These are phyloP conservation scores for Calonectria pseudoturangicola DNA, from an alignment of 2,329 filamentous ascomycete genomes.

Conservation along the genomic window DNA sequence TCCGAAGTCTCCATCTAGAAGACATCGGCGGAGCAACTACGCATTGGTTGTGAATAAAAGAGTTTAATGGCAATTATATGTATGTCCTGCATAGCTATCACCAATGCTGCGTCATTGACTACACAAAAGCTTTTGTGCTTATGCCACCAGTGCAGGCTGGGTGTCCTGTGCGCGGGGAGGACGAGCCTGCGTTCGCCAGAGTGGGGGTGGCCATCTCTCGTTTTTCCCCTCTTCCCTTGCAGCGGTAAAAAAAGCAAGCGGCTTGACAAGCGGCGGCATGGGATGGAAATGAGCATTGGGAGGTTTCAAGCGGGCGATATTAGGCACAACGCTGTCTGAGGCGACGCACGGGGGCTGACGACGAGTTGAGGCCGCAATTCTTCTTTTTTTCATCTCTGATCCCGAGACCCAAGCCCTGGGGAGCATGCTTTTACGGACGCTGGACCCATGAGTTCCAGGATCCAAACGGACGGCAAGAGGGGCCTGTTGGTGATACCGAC, in stretches of 20 bases:
- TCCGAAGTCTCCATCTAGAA: slow-evolving; percentile 32
- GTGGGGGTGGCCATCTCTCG: slow-evolving; percentile 45
- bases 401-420: slow-evolving; percentile 25
- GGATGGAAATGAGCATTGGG: slow-evolving; percentile 51
- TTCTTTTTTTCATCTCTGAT: slow-evolving; percentile 17
- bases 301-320: slow-evolving; percentile 32
- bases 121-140: slow-evolving; percentile 46
- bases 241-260: slow-evolving; percentile 48
- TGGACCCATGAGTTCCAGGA: slow-evolving; percentile 39
- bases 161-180: slow-evolving; percentile 38
- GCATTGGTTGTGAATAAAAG: slow-evolving; percentile 26
- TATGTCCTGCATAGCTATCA: slow-evolving; percentile 36
- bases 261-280: slow-evolving; percentile 42
- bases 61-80: slow-evolving; percentile 29
- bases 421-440: slow-evolving; percentile 39
- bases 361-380: slow-evolving; percentile 44
- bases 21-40: slow-evolving; percentile 34
- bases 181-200: slow-evolving; percentile 28
- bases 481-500: slow-evolving; percentile 47
- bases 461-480: slow-evolving; percentile 24
- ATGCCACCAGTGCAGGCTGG: slow-evolving; percentile 42
- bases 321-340: slow-evolving; percentile 34
- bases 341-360: slow-evolving; percentile 42
- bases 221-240: slow-evolving; percentile 50
- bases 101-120: slow-evolving; percentile 43